Percentiles rank a stretch among this genome's conserved stretches.
Conservation (phyloP, 352 stramenopile species). For the Pythium rishiriense region DNA sequence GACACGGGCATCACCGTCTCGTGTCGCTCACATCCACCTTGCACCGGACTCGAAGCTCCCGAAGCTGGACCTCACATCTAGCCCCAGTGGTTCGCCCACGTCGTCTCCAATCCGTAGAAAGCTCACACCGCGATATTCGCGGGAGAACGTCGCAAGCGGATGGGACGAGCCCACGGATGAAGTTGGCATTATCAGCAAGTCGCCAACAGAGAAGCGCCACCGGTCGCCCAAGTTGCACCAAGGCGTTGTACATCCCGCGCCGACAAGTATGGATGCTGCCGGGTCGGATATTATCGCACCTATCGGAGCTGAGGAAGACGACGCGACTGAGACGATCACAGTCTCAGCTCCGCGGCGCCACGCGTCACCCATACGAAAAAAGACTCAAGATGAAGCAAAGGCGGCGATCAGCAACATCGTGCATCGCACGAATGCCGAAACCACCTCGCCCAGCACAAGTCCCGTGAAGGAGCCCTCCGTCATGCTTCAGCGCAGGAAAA, state of each 20-base stretch:
- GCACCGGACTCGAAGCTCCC: constrained; percentile 3
- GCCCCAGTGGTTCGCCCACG: constrained; percentile 1
- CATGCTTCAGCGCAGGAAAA: constrained; percentile 24
- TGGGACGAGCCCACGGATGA: neutral
- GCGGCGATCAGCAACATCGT: constrained; percentile 19
- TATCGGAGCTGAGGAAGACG: neutral
- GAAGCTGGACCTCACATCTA: constrained; percentile 6
- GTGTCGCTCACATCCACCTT: neutral
- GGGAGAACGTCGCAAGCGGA: neutral
- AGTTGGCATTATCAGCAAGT: neutral
- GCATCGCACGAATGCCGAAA: constrained; percentile 3
- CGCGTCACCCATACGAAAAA: neutral
- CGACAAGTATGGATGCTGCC: neutral
- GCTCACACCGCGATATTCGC: constrained; percentile 12
- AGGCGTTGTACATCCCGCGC: constrained; percentile 10
- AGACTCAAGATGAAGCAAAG: constrained; percentile 23
- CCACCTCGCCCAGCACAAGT: constrained; percentile 1
- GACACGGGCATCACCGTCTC: neutral
- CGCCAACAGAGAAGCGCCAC: constrained; percentile 9
- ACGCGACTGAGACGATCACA: neutral
- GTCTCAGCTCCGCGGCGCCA: neutral
- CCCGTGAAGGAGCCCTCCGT: constrained; percentile 23
- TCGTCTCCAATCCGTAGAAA: neutral
- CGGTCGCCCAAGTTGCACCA: constrained; percentile 4
- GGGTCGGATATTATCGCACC: no score